These are phyloP conservation scores for Saccharomyces mikatae DNA, from an alignment of 805 yeast genomes.

Conservation along the genomic window DNA sequence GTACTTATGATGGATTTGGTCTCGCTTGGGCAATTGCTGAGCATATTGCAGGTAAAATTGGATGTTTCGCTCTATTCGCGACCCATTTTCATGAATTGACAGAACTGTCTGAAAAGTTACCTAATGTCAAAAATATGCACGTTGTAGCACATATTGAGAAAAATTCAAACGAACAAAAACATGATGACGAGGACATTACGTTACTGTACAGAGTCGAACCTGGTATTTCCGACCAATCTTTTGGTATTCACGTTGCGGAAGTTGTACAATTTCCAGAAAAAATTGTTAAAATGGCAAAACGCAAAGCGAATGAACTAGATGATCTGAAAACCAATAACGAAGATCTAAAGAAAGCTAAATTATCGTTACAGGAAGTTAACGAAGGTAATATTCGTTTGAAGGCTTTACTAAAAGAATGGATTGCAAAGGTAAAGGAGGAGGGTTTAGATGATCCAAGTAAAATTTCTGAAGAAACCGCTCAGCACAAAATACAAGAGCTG, in stretches of 20 bases:
- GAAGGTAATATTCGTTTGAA: slow-evolving; percentile 45
- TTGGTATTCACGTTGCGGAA: slow-evolving; percentile 97
- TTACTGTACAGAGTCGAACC: slow-evolving; percentile 88
- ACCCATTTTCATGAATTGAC: slow-evolving; percentile 97
- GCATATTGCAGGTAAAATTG: slow-evolving; percentile 59
- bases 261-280: slow-evolving; percentile 87
- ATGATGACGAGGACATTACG: slow-evolving; percentile 59
- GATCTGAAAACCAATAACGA: slow-evolving; percentile 40
- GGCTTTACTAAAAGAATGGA: slow-evolving; percentile 48
- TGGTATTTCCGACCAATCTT: slow-evolving; percentile 92
- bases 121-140: slow-evolving; percentile 71
- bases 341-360: slow-evolving; percentile 43
- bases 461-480: slow-evolving; percentile 31
- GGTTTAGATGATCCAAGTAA: slow-evolving; percentile 18
- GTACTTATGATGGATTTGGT: slow-evolving; percentile 95
- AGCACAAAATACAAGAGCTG: slow-evolving; percentile 18
- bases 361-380: slow-evolving; percentile 41
- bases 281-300: slow-evolving; percentile 88
- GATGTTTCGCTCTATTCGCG: slow-evolving; percentile 83
- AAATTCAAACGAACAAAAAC: slow-evolving; percentile 19
- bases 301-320: slow-evolving; percentile 84
- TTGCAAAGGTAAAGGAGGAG: slow-evolving; percentile 31
- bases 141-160: slow-evolving; percentile 86
- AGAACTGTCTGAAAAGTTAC: slow-evolving; percentile 53
- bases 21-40: slow-evolving; percentile 95